Evolutionary conservation across 192 early-diverging fungal species (phyloP).

Genomic region (Phlyctochytrium bullatum): DNA sequence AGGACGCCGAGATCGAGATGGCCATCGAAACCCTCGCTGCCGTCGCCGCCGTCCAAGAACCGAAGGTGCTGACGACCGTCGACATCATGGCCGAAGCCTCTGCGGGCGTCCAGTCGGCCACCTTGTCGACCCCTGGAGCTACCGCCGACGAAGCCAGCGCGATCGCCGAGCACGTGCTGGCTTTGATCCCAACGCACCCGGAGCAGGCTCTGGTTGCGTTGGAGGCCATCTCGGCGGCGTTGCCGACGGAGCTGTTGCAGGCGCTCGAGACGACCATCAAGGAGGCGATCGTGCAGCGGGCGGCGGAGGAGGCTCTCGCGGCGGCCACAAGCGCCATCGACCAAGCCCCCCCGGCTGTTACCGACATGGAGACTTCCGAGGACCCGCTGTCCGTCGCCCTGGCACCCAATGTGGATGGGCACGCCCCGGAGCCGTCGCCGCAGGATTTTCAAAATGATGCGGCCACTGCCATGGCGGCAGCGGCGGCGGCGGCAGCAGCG

Average conservation of each 20-base stretch:
- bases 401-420: no score
- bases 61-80: neutral
- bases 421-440: neutral
- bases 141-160: neutral
- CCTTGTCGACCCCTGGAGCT: neutral
- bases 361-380: neutral
- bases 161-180: neutral
- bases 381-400: no score
- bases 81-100: neutral
- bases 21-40: neutral
- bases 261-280: neutral
- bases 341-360: neutral
- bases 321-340: neutral
- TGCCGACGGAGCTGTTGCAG: neutral
- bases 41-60: conserved; percentile 4
- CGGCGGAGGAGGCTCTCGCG: neutral
- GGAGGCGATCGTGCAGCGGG: neutral
- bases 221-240: neutral
- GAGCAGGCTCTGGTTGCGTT: neutral
- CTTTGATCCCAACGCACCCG: neutral
- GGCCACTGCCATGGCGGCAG: conserved; percentile 2
- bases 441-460: neutral
- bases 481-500: neutral
- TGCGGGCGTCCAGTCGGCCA: neutral
- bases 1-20: neutral